Conservation (phyloP, 2,329 filamentous ascomycete genomes). For the Aaosphaeria pasadenensis region DNA sequence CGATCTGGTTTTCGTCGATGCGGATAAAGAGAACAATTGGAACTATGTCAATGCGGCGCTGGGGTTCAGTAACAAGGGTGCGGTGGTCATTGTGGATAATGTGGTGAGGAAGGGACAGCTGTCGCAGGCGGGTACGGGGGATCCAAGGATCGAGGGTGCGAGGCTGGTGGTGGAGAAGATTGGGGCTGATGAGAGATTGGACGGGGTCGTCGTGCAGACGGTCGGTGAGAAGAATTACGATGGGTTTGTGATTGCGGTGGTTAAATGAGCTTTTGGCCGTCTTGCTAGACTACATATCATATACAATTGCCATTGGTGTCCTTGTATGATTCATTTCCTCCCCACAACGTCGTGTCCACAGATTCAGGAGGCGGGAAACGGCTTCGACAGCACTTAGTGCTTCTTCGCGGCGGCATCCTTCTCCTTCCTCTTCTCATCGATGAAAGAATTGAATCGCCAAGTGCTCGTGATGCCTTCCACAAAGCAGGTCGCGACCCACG, state of each 20-base stretch:
- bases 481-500: slow-evolving; percentile 51
- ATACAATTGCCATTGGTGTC: no score
- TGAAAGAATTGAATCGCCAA: slow-evolving; percentile 33
- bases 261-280: slow-evolving; percentile 19
- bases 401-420: slow-evolving; percentile 28
- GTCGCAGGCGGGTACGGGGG: slow-evolving; percentile 22
- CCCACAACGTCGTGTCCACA: no score
- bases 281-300: no score
- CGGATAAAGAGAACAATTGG: slow-evolving; percentile 50
- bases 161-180: slow-evolving; percentile 42
- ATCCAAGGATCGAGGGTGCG: slow-evolving; percentile 29
- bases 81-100: slow-evolving; percentile 51
- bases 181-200: slow-evolving; percentile 42
- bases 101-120: slow-evolving; percentile 44
- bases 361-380: no score
- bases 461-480: slow-evolving; percentile 53
- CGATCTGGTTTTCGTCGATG: slow-evolving; percentile 55
- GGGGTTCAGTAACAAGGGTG: slow-evolving; percentile 39
- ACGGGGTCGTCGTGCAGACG: slow-evolving; percentile 44
- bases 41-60: slow-evolving; percentile 49
- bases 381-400: slow-evolving; percentile 14
- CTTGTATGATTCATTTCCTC: no score
- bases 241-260: slow-evolving; percentile 43
- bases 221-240: slow-evolving; percentile 49
- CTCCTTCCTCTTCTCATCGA: slow-evolving; percentile 24